Percentiles rank a stretch among this genome's conserved stretches.
Evolutionary conservation across 306 rosid species (phyloP).

Genomic region (Prunus dulcis): DNA sequence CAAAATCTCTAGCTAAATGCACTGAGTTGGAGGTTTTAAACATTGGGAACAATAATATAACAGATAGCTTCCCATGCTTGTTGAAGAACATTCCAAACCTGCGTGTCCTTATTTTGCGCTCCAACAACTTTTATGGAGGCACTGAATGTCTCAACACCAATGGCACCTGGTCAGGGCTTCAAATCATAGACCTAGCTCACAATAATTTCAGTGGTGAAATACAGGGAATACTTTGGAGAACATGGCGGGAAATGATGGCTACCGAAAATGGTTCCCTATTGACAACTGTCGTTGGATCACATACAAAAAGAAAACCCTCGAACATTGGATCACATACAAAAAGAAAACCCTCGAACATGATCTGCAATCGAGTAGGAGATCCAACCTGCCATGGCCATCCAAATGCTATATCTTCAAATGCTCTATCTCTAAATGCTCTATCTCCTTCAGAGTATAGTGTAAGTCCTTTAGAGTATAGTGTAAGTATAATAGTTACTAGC

Average conservation of each 20-base stretch:
- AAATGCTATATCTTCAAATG: too few species aligned
- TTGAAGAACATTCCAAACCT: slow-evolving; percentile 22
- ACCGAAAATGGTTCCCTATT: neutral
- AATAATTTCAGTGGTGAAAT: neutral
- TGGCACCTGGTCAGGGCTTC: slow-evolving; percentile 15
- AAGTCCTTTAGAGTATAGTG: too few species aligned
- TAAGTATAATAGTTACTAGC: too few species aligned
- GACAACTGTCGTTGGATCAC: too few species aligned
- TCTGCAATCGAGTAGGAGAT: fast-evolving
- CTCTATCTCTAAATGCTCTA: too few species aligned
- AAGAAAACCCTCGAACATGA: too few species aligned
- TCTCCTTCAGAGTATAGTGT: too few species aligned
- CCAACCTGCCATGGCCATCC: fast-evolving
- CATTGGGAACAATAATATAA: slow-evolving; percentile 22
- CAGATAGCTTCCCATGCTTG: slow-evolving; percentile 13
- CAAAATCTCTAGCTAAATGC: slow-evolving; percentile 21
- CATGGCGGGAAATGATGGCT: slow-evolving; percentile 14
- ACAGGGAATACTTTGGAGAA: neutral
- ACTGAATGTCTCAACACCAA: neutral
- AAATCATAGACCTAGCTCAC: slow-evolving; percentile 13
- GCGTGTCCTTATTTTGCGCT: neutral
- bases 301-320: neutral
- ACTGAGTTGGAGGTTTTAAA: slow-evolving; percentile 4
- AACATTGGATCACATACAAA: too few species aligned
- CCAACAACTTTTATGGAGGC: slow-evolving; percentile 2